A percentile compares a stretch with the other conserved stretches of the same genome.
phyloP scores from a whole-genome alignment of 2,329 filamentous ascomycete species.

The Aspergillus ochraceus region DNA sequence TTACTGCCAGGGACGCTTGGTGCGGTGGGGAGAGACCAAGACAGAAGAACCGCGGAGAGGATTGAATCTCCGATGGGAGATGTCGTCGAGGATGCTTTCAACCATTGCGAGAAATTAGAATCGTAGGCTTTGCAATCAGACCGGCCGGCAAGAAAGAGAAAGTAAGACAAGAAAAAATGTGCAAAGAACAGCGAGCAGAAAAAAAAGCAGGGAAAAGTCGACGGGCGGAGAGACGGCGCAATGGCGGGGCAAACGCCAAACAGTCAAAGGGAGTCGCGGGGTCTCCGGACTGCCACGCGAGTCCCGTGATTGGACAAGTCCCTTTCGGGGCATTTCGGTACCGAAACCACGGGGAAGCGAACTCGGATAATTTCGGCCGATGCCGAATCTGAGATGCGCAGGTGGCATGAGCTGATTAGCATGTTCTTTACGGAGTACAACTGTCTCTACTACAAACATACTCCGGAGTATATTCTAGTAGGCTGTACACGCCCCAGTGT shows the following conservation, averaged over 20 bases:
- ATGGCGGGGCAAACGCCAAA: conserved; percentile 9
- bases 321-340: conserved; percentile 3
- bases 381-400: too few relatives aligned
- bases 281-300: conserved; percentile 16
- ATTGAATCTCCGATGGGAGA: conserved; percentile 93
- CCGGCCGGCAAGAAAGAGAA: not conserved
- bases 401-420: too few relatives aligned
- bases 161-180: not conserved
- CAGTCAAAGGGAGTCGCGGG: conserved; percentile 16
- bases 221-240: not conserved
- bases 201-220: conserved; percentile 4
- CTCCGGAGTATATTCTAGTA: not conserved
- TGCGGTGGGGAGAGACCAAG: conserved; percentile 91
- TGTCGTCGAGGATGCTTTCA: conserved; percentile 82
- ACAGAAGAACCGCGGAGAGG: conserved; percentile 87
- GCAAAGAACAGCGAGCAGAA: not conserved
- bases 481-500: not conserved
- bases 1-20: conserved; percentile 97
- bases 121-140: not conserved
- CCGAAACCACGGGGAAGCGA: conserved; percentile 1
- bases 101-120: conserved; percentile 55
- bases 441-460: too few relatives aligned
- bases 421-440: too few relatives aligned
- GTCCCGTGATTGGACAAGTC: not conserved
- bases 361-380: not conserved